Evolutionary conservation across 225 moss, liverwort and hornwort genomes (phyloP).

Genomic region (Marchantia polymorpha): DNA sequence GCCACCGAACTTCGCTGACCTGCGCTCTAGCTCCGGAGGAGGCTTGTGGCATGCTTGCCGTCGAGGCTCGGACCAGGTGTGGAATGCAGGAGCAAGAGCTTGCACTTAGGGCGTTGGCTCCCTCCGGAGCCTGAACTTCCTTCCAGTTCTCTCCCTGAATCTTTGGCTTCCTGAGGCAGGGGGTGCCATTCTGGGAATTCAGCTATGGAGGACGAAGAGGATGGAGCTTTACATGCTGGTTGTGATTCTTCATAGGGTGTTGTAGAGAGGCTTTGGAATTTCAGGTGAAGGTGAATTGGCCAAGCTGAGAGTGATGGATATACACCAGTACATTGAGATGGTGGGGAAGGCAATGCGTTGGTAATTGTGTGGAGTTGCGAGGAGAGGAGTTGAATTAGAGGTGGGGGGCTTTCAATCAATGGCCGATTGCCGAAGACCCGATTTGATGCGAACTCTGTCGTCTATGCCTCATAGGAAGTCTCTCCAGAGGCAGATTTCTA

Average conservation of each 20-base stretch:
- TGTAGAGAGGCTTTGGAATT: not conserved
- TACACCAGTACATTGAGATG: not conserved
- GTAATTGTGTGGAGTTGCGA: slow-evolving; percentile 4
- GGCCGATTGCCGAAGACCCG: slow-evolving; percentile 13
- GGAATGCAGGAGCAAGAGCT: not conserved
- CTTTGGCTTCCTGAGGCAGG: not conserved
- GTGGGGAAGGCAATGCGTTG: slow-evolving; percentile 4
- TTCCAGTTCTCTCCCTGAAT: not conserved
- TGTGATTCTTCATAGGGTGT: not conserved
- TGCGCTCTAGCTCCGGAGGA: not conserved
- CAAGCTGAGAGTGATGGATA: slow-evolving; percentile 1
- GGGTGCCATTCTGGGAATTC: not conserved
- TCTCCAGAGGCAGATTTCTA: slow-evolving; percentile 12
- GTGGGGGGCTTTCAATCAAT: not conserved
- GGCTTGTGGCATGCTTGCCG: not conserved
- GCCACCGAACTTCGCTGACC: not conserved
- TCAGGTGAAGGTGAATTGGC: not conserved
- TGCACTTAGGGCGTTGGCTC: not conserved
- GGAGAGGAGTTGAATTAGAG: not conserved
- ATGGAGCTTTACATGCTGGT: slow-evolving; percentile 3
- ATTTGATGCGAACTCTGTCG: slow-evolving; percentile 4
- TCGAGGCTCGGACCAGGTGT: not conserved
- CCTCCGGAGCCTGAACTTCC: not conserved
- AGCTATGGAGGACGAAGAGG: slow-evolving; percentile 8
- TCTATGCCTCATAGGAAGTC: not conserved